Base-by-base conservation (phyloP, 2,329 filamentous ascomycete species). In the Anthostomella pinea region DNA sequence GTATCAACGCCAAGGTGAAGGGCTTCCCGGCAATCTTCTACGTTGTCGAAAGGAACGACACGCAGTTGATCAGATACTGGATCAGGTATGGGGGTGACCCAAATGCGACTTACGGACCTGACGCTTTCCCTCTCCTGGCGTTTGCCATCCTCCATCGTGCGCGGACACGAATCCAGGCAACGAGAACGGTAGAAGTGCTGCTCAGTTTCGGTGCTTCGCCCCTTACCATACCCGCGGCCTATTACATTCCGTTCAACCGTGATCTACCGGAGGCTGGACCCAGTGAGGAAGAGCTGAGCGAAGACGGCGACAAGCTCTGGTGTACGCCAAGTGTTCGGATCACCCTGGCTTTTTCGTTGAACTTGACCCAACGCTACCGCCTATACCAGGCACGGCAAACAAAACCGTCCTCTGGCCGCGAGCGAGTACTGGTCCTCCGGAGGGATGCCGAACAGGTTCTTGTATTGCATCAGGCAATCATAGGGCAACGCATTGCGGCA, bases 21-120 rank as follows among this genome's bases (percentile, higher is more conserved):
- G 48, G 33, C 4, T 40, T 48, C 13, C 53, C 51, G 3, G 44
- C 44, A 2, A 49, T 51, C 2, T 56, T 56, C 36, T 51, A 47
- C 14, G 21, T 52, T 6, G 50, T 46, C 2, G 44, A 46, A 33
- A 49, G 42, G 5, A 41, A 46, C n/a, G 23, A 49, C 20, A 15
- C 30, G 4, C 22, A 45, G 4, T 11, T 52, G 14, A 37, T 56
- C 15, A 41, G 47, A 2, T 24, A 18, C 10, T 54, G 48, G 46
- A 30, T 51, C 11, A 42, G 42, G 22, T 44, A 46, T 20, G 51
- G 51, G 9, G 51, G 46, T 9, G 40, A 54, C 18, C 34, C 39
- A 2, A 48, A 52, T 13, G 42, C 39, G 2, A 43, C 42, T 9
- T 41, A 36, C 16, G 47, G 43, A 5, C 29, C 18, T 8, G n/a